Evolutionary conservation across 179 eudicot species (phyloP), one percentile per base, ranked within the genome.

Genomic region (Gypsophila paniculata): DNA sequence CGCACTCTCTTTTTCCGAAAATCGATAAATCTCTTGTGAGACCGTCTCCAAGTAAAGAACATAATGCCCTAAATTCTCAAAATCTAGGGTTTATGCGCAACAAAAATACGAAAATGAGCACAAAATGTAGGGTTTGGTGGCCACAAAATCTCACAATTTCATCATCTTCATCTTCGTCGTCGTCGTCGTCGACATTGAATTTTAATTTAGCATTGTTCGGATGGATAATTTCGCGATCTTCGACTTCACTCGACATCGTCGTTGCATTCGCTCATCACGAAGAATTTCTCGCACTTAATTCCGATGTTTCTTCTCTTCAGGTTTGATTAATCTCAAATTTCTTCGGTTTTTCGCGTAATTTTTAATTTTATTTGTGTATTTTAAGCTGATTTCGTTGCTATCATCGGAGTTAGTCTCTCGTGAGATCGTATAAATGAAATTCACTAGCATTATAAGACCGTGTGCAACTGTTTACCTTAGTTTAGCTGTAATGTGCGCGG

Each of bases 51-150:
- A n/a, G n/a, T n/a, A n/a, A n/a, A n/a, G n/a, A 60, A 57, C 38
- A 64, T 21, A 57, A 15, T 7, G 0, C 15, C n/a, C n/a, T n/a
- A 13, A 29, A 70, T 38, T 9, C 5, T 13, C 65, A 70, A 39
- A 42, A 72, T 6, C 15, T 13, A 8, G 18, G 25, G 60, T 8
- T 48, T 19, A 26, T 23, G n/a, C 12, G 19, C 17, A 52, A 2
- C 17, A n/a, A 21, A 7, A 65, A 36, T 4, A 29, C 26, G 49
- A 60, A 74, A 26, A 85, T 78, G 88, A 88, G 81, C 78, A 78
- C 61, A 42, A 87, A 86, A 64, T 88, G 92, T 77, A 81, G 97
- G 90, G 74, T 94, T 59, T 91, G 97, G 99, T 94, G 97, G 99
- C 99, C 99, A 1, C 71, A 75, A 10, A 65, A 85, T 57, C 81